Evolutionary conservation across 2,329 filamentous ascomycete species (phyloP).

Genomic region (Bipolaris cookei): DNA sequence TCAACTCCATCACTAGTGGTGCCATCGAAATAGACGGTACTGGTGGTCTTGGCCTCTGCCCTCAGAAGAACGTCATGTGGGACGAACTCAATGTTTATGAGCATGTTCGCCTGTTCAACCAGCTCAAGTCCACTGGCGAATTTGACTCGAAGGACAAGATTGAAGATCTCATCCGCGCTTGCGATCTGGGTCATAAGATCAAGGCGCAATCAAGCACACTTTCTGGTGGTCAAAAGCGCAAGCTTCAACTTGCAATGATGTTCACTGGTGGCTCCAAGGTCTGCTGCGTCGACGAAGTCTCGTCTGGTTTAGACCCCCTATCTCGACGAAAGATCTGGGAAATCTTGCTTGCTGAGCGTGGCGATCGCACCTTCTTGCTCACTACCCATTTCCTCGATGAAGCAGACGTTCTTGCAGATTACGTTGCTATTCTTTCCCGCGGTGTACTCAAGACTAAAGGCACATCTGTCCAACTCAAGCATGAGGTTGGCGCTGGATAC

Average conservation of each 20-base stretch:
- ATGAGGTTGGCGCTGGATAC: slow-evolving; percentile 82
- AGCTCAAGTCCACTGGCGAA: slow-evolving; percentile 67
- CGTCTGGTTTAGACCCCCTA: slow-evolving; percentile 84
- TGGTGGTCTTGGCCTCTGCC: slow-evolving; percentile 83
- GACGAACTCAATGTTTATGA: slow-evolving; percentile 85
- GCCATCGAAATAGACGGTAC: slow-evolving; percentile 77
- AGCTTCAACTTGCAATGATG: slow-evolving; percentile 94
- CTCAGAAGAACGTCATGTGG: slow-evolving; percentile 95
- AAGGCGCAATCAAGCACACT: slow-evolving; percentile 76
- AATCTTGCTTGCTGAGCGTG: slow-evolving; percentile 84
- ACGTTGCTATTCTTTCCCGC: slow-evolving; percentile 86
- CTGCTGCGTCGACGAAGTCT: slow-evolving; percentile 91
- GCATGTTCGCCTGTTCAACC: slow-evolving; percentile 83
- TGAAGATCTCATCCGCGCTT: slow-evolving; percentile 66
- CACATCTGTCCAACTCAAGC: slow-evolving; percentile 84
- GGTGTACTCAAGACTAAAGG: slow-evolving; percentile 82
- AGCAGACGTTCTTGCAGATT: slow-evolving; percentile 85
- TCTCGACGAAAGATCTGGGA: slow-evolving; percentile 92
- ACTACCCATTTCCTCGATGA: slow-evolving; percentile 96
- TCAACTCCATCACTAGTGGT: slow-evolving; percentile 77
- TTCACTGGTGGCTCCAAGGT: slow-evolving; percentile 86
- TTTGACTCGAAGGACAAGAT: slow-evolving; percentile 66
- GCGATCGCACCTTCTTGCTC: slow-evolving; percentile 79
- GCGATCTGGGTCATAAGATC: slow-evolving; percentile 78
- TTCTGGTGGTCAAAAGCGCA: slow-evolving; percentile 90